Conservation (phyloP, 2,329 filamentous ascomycete species). For the Penicillium hordei region DNA sequence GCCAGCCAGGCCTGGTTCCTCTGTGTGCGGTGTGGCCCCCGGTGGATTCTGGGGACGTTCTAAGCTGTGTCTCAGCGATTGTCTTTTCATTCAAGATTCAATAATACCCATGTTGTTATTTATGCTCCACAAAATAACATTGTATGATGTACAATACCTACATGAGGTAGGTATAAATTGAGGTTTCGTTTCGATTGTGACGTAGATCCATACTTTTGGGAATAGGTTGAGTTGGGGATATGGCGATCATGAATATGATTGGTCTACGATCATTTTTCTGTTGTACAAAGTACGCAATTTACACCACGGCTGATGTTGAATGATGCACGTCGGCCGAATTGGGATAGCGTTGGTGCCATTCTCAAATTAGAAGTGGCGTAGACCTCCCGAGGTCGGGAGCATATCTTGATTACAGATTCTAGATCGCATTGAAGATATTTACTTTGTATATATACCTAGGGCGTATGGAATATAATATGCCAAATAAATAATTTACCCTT, state of each 20-base stretch:
- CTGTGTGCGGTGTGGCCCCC: constrained; percentile 11
- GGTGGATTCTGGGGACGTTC: constrained; percentile 30
- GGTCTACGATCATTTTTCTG: neutral
- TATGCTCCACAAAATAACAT: constrained; percentile 12
- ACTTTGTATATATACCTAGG: neutral
- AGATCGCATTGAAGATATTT: neutral
- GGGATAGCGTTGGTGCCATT: constrained; percentile 4
- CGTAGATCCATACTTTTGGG: neutral
- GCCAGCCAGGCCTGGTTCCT: constrained; percentile 7
- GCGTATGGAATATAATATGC: neutral
- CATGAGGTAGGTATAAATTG: neutral
- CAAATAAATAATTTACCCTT: neutral
- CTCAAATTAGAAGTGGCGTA: neutral
- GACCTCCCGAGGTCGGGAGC: neutral
- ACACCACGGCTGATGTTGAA: constrained; percentile 2
- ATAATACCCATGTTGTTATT: constrained; percentile 37
- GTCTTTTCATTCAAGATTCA: constrained; percentile 34
- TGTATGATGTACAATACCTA: neutral
- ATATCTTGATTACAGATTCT: neutral
- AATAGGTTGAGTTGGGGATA: neutral
- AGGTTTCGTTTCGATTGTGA: neutral
- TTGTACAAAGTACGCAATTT: neutral
- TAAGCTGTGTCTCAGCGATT: constrained; percentile 42
- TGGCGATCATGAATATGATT: neutral
- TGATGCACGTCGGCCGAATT: constrained; percentile 1